phyloP scores from a whole-genome alignment of 495 filamentous ascomycete genomes.

The Mytilinidion resinicola region DNA sequence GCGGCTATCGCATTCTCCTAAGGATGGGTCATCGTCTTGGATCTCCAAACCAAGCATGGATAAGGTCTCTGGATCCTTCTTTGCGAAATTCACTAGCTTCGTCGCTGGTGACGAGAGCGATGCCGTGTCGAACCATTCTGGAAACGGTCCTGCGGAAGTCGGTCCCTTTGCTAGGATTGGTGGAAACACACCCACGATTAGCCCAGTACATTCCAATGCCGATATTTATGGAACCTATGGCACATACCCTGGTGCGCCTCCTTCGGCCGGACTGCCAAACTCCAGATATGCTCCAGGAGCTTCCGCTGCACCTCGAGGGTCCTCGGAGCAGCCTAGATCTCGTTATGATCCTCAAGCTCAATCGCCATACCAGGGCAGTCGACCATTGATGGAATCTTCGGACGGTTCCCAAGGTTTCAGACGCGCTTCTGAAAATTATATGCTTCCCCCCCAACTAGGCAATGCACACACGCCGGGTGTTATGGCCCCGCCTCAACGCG shows the following conservation, averaged over 20 bases:
- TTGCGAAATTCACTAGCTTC: constrained; percentile 88
- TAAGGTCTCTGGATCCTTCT: constrained; percentile 81
- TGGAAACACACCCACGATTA: constrained; percentile 73
- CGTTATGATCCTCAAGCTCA: constrained; percentile 11
- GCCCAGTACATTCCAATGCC: constrained; percentile 66
- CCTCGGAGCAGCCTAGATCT: constrained; percentile 11
- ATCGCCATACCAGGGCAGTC: neutral
- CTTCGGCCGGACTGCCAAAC: constrained; percentile 34
- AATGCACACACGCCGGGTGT: constrained; percentile 19
- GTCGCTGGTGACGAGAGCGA: constrained; percentile 85
- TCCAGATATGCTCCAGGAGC: constrained; percentile 59
- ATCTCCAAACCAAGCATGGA: constrained; percentile 92
- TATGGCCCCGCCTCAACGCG: constrained; percentile 15
- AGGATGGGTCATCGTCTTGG: constrained; percentile 64
- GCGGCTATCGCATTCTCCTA: constrained; percentile 75
- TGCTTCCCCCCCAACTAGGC: constrained; percentile 15
- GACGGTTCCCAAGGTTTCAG: constrained; percentile 11
- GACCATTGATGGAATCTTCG: constrained; percentile 23
- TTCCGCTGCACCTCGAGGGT: constrained; percentile 13
- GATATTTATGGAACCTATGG: constrained; percentile 66
- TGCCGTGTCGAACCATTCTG: constrained; percentile 51
- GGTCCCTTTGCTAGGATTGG: constrained; percentile 79
- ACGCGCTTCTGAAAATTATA: constrained; percentile 9
- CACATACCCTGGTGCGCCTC: constrained; percentile 26
- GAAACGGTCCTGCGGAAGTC: constrained; percentile 50